Base-by-base conservation (phyloP, 352 stramenopile species). In the Pythium sp. region DNA sequence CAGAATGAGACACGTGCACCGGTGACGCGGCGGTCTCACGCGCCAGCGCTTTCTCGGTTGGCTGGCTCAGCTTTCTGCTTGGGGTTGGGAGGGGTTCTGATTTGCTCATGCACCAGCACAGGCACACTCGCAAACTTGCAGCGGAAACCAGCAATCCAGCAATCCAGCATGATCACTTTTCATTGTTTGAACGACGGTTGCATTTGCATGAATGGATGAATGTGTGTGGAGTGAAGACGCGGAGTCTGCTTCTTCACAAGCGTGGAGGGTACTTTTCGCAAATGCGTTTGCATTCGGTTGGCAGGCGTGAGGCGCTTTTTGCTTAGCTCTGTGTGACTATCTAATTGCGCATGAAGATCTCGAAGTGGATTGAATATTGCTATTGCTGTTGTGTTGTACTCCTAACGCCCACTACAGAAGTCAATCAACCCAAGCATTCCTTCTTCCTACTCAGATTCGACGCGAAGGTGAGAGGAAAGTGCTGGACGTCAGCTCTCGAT, bases 71-170 rank as follows among this genome's bases (percentile, higher is more conserved):
- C 14, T 34, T 38, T 38, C 38, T 64, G 58, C 58, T 64, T 64
- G 58, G 58, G 47, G 12, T 54, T 54, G 6, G 20, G 53, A 5
- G 20, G 54, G 15, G 26, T 15, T 59, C 54, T 59, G 54, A 59
- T 59, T 59, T 59, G 54, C 3, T 41, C 14, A 24, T 38, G 54
- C 54, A 59, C 54, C 54, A 59, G 54, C 26, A 59, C 15, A 58
- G 14, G 24, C 46, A 26, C 20, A 26, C 41, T 47, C 41, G 41
- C 41, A 47, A 47, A n/a, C 18, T n/a, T 47, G 41, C 41, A 47
- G 14, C 41, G 15, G 15, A 32, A 46, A 15, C 38, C 38, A 46
- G 38, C 12, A 15, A 46, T 46, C 38, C 38, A 46, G 38, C 12
- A 15, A 46, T 46, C 38, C 38, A 15, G 14, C 38, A 18, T 15